Evolutionary conservation across 805 yeast genomes (phyloP).

Genomic region (Starmerella tilneyi): DNA sequence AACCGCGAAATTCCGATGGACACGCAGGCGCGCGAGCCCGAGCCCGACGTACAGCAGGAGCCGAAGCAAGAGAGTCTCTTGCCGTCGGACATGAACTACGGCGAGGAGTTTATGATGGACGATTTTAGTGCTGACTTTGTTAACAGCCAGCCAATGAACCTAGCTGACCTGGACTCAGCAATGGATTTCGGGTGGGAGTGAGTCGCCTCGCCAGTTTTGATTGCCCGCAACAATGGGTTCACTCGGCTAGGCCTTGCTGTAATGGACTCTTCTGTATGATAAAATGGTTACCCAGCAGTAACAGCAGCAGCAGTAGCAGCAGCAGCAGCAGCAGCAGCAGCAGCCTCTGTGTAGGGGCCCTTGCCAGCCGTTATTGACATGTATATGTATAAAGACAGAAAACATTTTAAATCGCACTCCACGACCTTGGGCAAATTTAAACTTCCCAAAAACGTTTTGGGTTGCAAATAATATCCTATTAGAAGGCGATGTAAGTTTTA

Average conservation of each 20-base stretch:
- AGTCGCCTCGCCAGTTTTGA: no score
- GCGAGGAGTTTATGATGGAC: conserved; percentile 3
- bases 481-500: neutral
- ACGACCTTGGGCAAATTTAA: no score
- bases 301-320: no score
- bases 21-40: neutral
- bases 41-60: neutral
- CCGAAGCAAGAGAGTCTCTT: neutral
- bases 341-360: no score
- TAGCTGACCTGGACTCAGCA: conserved; percentile 27
- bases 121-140: conserved; percentile 21
- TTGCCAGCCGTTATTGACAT: no score
- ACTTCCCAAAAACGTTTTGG: no score
- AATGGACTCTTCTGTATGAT: neutral
- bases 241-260: no score
- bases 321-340: no score
- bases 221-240: no score
- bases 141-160: conserved; percentile 25
- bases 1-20: conserved; percentile 1
- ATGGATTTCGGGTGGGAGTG: conserved; percentile 25
- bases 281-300: no score
- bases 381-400: no score
- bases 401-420: no score
- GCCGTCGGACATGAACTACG: neutral
- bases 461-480: conserved; percentile 1